Conservation (phyloP, 352 stramenopile species). For the Bremia lactucae region DNA sequence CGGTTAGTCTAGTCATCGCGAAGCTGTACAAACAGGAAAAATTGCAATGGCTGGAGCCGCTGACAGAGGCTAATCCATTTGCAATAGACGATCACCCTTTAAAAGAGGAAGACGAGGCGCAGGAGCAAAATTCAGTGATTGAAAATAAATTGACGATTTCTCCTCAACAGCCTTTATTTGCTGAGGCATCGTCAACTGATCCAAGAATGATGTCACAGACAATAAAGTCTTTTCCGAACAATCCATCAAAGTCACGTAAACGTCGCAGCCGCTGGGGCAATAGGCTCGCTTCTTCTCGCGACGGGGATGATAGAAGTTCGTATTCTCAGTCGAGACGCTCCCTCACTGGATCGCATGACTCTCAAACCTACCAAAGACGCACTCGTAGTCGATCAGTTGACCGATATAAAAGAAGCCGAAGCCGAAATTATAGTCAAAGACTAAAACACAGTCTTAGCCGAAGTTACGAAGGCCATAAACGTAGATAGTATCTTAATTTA, state of each 20-base stretch:
- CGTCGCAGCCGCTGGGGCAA: constrained; percentile 18
- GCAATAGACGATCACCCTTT: constrained; percentile 35
- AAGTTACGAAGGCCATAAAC: constrained; percentile 12
- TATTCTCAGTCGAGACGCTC: constrained; percentile 6
- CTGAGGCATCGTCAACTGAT: background rate
- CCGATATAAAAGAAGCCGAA: constrained; percentile 13
- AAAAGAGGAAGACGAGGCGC: constrained; percentile 7
- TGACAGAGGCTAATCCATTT: constrained; percentile 64
- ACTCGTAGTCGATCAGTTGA: constrained; percentile 16
- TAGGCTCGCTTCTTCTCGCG: constrained; percentile 1
- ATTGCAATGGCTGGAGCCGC: constrained; percentile 56
- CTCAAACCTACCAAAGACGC: constrained; percentile 7
- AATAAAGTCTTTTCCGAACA: background rate
- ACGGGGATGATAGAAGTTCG: constrained; percentile 4
- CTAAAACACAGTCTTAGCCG: constrained; percentile 16
- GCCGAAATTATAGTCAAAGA: constrained; percentile 11
- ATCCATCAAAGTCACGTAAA: constrained; percentile 1
- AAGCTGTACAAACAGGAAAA: constrained; percentile 46
- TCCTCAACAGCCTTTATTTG: constrained; percentile 7
- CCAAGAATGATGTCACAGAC: background rate
- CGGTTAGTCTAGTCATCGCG: constrained; percentile 44
- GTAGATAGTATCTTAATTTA: no score
- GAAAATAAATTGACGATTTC: constrained; percentile 4
- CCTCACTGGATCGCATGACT: constrained; percentile 9
- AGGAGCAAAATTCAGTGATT: background rate